These are phyloP conservation scores for Botryococcus braunii DNA, from an alignment of 163 green algal genomes.

Conservation along the genomic window DNA sequence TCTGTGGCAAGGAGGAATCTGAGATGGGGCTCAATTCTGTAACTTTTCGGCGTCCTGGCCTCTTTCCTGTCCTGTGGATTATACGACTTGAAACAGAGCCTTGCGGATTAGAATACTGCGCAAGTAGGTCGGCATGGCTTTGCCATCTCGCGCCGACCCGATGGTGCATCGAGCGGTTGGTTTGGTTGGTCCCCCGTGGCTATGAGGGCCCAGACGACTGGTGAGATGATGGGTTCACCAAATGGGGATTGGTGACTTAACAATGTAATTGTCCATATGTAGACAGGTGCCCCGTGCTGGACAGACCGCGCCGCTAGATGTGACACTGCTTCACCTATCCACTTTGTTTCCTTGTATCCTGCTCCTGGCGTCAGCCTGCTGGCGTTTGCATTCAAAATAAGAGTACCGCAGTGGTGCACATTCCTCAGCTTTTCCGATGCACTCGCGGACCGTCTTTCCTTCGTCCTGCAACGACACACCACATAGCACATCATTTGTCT, in stretches of 20 bases:
- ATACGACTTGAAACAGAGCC: too few relatives aligned
- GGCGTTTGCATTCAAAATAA: slow-evolving; percentile 60
- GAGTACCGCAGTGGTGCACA: slow-evolving; percentile 57
- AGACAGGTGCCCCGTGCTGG: neutral
- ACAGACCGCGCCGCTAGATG: neutral
- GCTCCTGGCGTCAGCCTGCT: slow-evolving; percentile 62
- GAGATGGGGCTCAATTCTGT: too few relatives aligned
- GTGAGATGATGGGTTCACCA: neutral
- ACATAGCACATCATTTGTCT: neutral
- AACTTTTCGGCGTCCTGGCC: too few relatives aligned
- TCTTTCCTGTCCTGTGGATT: too few relatives aligned
- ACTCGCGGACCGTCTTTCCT: slow-evolving; percentile 6
- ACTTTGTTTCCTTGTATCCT: slow-evolving; percentile 74
- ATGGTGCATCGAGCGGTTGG: too few relatives aligned
- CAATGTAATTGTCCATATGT: neutral
- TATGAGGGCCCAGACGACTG: neutral
- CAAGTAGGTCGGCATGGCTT: too few relatives aligned
- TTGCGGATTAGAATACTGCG: too few relatives aligned
- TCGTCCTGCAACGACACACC: slow-evolving; percentile 19
- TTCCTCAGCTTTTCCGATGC: slow-evolving; percentile 31
- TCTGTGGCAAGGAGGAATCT: too few relatives aligned
- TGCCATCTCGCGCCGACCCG: too few relatives aligned
- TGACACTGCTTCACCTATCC: slow-evolving; percentile 16
- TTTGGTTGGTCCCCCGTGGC: neutral
- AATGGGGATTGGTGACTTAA: neutral